These are phyloP conservation scores for Silene uniflora DNA, from an alignment of 148 eudicot genomes.

Conservation along the genomic window DNA sequence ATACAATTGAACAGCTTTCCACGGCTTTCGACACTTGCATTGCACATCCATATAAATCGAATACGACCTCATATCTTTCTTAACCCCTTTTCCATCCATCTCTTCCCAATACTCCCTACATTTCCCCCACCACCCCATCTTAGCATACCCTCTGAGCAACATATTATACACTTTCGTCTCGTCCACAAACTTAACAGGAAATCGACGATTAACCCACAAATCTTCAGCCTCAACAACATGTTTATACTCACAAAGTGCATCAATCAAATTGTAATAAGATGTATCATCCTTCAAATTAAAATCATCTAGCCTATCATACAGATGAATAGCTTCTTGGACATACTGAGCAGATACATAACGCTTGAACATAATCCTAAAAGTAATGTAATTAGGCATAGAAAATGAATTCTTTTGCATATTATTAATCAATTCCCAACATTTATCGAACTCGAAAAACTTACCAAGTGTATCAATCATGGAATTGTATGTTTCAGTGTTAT, in stretches of 20 bases:
- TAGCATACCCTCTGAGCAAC: no score
- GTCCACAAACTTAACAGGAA: no score
- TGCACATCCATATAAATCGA: constrained; percentile 89
- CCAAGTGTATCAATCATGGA: constrained; percentile 75
- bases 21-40: constrained; percentile 81
- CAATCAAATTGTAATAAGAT: constrained; percentile 71
- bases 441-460: constrained; percentile 87
- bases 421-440: constrained; percentile 57
- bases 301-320: no score
- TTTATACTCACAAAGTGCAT: constrained; percentile 88
- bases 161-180: no score
- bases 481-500: constrained; percentile 71
- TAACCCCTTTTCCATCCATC: constrained; percentile 66
- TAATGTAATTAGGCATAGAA: constrained; percentile 56
- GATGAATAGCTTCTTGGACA: no score
- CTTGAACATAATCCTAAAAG: constrained; percentile 73
- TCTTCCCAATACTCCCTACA: constrained; percentile 93
- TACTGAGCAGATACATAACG: no score
- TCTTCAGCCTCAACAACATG: no score
- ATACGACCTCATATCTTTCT: constrained; percentile 74
- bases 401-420: constrained; percentile 35
- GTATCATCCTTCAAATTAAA: no score
- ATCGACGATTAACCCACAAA: no score
- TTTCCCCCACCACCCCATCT: constrained; percentile 84
- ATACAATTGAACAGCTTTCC: constrained; percentile 79